Conservation (phyloP, 2,329 filamentous ascomycete genomes). For the Dothiorella sarmentorum region DNA sequence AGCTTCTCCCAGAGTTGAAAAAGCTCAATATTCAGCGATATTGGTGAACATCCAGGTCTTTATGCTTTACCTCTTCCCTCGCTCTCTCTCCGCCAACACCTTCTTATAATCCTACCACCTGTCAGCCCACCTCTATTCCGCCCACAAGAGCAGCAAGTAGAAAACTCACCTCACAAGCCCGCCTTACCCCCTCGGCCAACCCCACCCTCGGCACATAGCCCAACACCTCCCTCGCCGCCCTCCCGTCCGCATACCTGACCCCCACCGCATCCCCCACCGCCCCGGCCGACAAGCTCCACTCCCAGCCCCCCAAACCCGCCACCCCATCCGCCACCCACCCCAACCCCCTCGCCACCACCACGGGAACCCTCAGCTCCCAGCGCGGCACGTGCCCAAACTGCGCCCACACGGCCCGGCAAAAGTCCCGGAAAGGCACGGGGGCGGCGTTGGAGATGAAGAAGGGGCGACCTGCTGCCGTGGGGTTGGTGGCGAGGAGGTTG, state of each 20-base stretch:
- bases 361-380: slow-evolving; percentile 49
- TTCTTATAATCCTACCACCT: background rate
- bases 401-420: slow-evolving; percentile 74
- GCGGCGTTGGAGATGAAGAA: slow-evolving; percentile 90
- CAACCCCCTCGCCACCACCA: slow-evolving; percentile 46
- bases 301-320: slow-evolving; percentile 46
- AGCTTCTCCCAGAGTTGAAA: too few species aligned
- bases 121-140: background rate
- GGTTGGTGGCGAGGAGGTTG: slow-evolving; percentile 56
- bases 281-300: slow-evolving; percentile 37
- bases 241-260: slow-evolving; percentile 51
- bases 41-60: too few species aligned
- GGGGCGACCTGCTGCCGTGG: slow-evolving; percentile 65
- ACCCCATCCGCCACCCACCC: slow-evolving; percentile 47
- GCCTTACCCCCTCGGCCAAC: slow-evolving; percentile 49
- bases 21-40: too few species aligned
- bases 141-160: background rate
- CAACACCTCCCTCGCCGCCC: slow-evolving; percentile 50
- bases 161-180: slow-evolving; percentile 11
- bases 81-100: background rate
- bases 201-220: slow-evolving; percentile 52
- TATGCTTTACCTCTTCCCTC: background rate
- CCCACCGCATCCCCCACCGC: slow-evolving; percentile 54
- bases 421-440: slow-evolving; percentile 89
- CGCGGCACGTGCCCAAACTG: slow-evolving; percentile 53